Conservation (phyloP, 1,139 yeast species). For the Saccharomyces pastorianus region DNA sequence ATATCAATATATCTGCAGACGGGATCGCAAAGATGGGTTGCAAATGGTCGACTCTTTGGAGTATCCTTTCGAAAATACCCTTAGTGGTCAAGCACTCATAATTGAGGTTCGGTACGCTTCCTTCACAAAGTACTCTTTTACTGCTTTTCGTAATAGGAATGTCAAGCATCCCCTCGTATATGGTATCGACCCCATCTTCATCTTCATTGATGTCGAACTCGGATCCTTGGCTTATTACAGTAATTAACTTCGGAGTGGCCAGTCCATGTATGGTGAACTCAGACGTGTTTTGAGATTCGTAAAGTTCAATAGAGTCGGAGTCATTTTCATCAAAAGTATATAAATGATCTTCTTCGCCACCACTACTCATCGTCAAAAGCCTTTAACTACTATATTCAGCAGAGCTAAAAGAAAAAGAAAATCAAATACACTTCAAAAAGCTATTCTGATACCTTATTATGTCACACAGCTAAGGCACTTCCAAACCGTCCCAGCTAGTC, state of each 20-base stretch:
- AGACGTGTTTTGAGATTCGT: slow-evolving; percentile 9
- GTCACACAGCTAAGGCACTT: no score
- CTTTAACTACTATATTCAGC: background rate
- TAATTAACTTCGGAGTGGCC: background rate
- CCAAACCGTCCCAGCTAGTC: no score
- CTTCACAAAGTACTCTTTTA: slow-evolving; percentile 15
- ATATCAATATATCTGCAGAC: slow-evolving; percentile 33
- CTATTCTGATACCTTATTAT: no score
- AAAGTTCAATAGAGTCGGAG: slow-evolving; percentile 6
- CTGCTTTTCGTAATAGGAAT: slow-evolving; percentile 5
- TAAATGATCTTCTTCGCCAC: slow-evolving; percentile 3
- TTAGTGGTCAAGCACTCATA: slow-evolving; percentile 29
- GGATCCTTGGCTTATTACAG: slow-evolving; percentile 15
- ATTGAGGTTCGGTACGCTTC: slow-evolving; percentile 21
- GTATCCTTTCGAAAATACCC: slow-evolving; percentile 25
- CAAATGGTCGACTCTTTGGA: slow-evolving; percentile 21
- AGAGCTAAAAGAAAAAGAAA: background rate
- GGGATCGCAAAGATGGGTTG: slow-evolving; percentile 27
- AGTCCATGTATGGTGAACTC: background rate
- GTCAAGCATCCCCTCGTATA: slow-evolving; percentile 12
- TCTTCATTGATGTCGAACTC: slow-evolving; percentile 22
- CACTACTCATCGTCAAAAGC: slow-evolving; percentile 1
- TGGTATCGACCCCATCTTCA: slow-evolving; percentile 2
- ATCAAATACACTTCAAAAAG: background rate
- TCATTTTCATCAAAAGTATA: background rate